These are phyloP conservation scores for Nakataea oryzae DNA, from an alignment of 2,329 filamentous ascomycete species.

Conservation along the genomic window DNA sequence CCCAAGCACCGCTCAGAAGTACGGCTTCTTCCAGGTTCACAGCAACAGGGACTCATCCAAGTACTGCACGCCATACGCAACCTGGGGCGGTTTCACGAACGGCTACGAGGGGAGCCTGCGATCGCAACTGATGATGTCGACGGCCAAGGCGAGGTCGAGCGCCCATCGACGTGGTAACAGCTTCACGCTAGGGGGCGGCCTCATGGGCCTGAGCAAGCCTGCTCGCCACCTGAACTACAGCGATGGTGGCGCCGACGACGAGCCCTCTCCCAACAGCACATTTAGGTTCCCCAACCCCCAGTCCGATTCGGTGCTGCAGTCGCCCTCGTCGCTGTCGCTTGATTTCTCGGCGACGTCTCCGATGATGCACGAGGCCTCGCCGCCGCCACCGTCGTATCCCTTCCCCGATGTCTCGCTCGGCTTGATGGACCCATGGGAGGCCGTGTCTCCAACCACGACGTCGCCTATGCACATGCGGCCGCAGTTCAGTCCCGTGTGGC, in stretches of 20 bases:
- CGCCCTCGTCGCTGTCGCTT: conserved; percentile 12
- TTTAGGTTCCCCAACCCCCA: conserved; percentile 8
- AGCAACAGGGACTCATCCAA: conserved; percentile 46
- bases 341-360: conserved; percentile 11
- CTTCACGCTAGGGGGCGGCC: conserved; percentile 11
- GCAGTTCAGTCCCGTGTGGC: conserved; percentile 12
- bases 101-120: conserved; percentile 45
- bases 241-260: conserved; percentile 3
- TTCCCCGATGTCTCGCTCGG: conserved; percentile 12
- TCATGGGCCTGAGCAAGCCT: conserved; percentile 12
- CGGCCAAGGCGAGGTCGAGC: conserved; percentile 5
- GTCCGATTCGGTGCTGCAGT: conserved; percentile 6
- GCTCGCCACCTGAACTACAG: conserved; percentile 14
- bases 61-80: conserved; percentile 50
- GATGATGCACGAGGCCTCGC: conserved; percentile 7
- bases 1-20: conserved; percentile 29
- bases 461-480: conserved; percentile 10
- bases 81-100: conserved; percentile 48
- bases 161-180: conserved; percentile 10
- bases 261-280: conserved; percentile 10
- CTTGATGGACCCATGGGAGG: conserved; percentile 10
- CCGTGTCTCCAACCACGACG: conserved; percentile 1
- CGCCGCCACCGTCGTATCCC: conserved; percentile 8
- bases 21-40: conserved; percentile 48
- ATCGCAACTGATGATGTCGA: conserved; percentile 13